A percentile compares a stretch with the other conserved stretches of the same genome.
These are phyloP conservation scores for Camellia sinensis DNA, from an alignment of 148 eudicot genomes.

Conservation along the genomic window DNA sequence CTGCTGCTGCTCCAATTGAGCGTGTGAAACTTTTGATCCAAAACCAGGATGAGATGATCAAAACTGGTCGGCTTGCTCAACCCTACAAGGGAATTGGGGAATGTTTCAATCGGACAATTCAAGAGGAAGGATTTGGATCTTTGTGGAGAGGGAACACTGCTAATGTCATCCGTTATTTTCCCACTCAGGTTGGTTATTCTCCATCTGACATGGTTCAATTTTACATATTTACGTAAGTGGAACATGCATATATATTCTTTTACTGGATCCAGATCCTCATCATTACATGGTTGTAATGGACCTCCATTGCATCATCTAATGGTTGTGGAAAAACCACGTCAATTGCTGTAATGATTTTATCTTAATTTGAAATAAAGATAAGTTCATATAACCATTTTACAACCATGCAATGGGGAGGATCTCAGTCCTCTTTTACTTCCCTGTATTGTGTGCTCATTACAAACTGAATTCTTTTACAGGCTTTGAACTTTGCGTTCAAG, in stretches of 20 bases:
- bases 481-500: slow-evolving; percentile 68
- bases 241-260: no score
- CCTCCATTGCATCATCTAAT: no score
- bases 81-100: slow-evolving; percentile 86
- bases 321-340: no score
- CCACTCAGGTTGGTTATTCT: slow-evolving; percentile 56
- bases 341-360: no score
- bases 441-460: background rate
- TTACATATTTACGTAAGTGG: no score
- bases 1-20: slow-evolving; percentile 89
- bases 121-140: slow-evolving; percentile 55
- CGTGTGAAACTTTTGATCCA: slow-evolving; percentile 86
- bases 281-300: no score
- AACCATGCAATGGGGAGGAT: no score
- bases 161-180: slow-evolving; percentile 82
- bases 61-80: slow-evolving; percentile 62
- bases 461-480: slow-evolving; percentile 24
- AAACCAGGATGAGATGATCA: slow-evolving; percentile 83
- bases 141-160: slow-evolving; percentile 83
- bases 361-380: no score
- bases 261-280: no score
- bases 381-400: no score
- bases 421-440: background rate
- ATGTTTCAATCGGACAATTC: slow-evolving; percentile 54
- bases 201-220: background rate